Percentiles rank a stretch among this genome's conserved stretches.
phyloP scores from a whole-genome alignment of 2,329 filamentous ascomycete genomes.

The Cercospora sp. region DNA sequence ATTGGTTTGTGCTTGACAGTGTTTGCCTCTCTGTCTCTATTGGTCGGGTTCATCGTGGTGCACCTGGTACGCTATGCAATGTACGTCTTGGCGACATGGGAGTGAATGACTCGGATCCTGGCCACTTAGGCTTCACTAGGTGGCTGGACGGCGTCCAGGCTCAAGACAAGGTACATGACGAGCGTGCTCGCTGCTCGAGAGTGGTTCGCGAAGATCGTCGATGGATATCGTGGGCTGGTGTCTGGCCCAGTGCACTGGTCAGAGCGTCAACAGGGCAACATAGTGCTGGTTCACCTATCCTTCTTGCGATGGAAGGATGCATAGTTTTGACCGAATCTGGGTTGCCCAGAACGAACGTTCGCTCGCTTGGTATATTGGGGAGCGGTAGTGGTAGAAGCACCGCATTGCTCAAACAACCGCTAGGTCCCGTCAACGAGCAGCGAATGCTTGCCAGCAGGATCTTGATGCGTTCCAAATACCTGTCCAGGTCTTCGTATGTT shows the following conservation, averaged over 20 bases:
- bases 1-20: background rate
- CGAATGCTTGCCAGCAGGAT: background rate
- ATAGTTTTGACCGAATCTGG: background rate
- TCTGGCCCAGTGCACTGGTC: background rate
- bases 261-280: background rate
- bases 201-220: background rate
- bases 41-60: background rate
- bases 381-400: background rate
- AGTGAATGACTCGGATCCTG: slow-evolving; percentile 5
- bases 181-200: background rate
- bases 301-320: background rate
- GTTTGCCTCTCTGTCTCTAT: background rate
- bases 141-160: background rate
- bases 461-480: background rate
- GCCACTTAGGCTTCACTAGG: slow-evolving; percentile 3
- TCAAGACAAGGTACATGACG: background rate
- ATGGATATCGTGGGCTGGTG: background rate
- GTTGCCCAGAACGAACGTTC: background rate
- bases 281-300: background rate
- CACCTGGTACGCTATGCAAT: background rate
- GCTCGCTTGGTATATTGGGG: background rate
- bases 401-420: background rate
- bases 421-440: background rate
- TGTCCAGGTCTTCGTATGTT: background rate
- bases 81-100: background rate